Percentiles rank a stretch among this genome's conserved stretches.
phyloP scores from a whole-genome alignment of 805 yeast genomes.

The Cyberlindnera sargentensis region DNA sequence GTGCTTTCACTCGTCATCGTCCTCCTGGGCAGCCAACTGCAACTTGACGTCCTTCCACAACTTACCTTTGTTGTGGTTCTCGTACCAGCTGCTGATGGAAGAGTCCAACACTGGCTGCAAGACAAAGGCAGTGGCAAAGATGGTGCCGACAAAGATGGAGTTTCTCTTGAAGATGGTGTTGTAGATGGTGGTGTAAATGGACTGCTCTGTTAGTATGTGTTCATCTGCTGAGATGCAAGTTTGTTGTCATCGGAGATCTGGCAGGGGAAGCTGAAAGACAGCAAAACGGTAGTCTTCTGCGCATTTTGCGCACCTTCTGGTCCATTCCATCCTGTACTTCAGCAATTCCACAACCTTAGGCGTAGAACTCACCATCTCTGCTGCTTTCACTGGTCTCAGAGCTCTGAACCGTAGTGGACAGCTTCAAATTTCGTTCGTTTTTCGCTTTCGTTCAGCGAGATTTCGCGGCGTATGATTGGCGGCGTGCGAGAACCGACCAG shows the following conservation, averaged over 20 bases:
- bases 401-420: too few relatives aligned
- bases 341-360: too few relatives aligned
- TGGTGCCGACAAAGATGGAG: slow-evolving; percentile 76
- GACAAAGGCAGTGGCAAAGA: slow-evolving; percentile 77
- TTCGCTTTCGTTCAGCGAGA: neutral
- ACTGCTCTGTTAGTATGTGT: slow-evolving; percentile 15
- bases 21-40: slow-evolving; percentile 53
- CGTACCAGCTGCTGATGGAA: slow-evolving; percentile 64
- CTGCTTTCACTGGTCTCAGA: too few relatives aligned
- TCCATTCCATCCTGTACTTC: too few relatives aligned
- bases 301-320: too few relatives aligned
- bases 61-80: slow-evolving; percentile 75
- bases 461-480: slow-evolving; percentile 2
- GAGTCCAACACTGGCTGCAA: slow-evolving; percentile 74
- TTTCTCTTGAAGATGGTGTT: slow-evolving; percentile 81
- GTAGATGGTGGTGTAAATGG: slow-evolving; percentile 44
- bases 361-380: too few relatives aligned
- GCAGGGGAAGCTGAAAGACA: too few relatives aligned
- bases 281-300: too few relatives aligned
- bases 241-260: too few relatives aligned
- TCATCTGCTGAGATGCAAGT: too few relatives aligned
- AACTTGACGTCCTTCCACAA: slow-evolving; percentile 77
- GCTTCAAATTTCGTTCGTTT: too few relatives aligned
- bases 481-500: neutral
- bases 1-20: slow-evolving; percentile 28